Evolutionary conservation across 371 early-diverging fungal genomes (phyloP).

Genomic region (Mucor velutinosus): DNA sequence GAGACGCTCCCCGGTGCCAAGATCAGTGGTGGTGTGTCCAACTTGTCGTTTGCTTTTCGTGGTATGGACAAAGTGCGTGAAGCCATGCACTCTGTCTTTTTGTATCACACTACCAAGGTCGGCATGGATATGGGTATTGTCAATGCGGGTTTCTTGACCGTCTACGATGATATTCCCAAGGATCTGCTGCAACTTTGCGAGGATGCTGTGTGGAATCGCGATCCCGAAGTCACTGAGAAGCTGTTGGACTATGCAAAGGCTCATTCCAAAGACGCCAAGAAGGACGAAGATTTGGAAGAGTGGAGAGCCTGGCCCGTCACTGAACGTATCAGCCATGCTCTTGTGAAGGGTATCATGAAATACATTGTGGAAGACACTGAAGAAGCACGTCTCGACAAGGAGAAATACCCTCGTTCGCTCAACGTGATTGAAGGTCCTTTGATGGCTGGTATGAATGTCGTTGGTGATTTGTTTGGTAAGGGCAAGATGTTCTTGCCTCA

Average conservation of each 20-base stretch:
- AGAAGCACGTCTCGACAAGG: constrained; percentile 77
- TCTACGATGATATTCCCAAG: constrained; percentile 93
- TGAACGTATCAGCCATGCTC: constrained; percentile 75
- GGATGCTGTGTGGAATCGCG: constrained; percentile 88
- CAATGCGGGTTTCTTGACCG: constrained; percentile 91
- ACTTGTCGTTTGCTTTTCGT: constrained; percentile 94
- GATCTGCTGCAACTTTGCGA: constrained; percentile 90
- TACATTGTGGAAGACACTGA: constrained; percentile 91
- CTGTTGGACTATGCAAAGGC: constrained; percentile 85
- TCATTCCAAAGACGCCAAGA: constrained; percentile 74
- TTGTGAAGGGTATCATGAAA: constrained; percentile 93
- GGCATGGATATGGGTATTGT: constrained; percentile 98
- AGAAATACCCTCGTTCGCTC: constrained; percentile 79
- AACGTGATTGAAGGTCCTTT: constrained; percentile 95
- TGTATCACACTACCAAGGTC: constrained; percentile 88
- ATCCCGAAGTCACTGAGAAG: constrained; percentile 90
- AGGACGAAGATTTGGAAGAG: constrained; percentile 79
- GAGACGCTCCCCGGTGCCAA: constrained; percentile 82
- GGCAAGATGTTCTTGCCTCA: constrained; percentile 98
- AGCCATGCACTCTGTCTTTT: constrained; percentile 94
- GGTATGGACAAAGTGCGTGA: constrained; percentile 90
- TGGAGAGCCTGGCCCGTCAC: constrained; percentile 83
- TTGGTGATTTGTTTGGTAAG: constrained; percentile 90
- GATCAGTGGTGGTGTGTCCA: constrained; percentile 93
- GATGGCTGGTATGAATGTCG: constrained; percentile 92